These are phyloP conservation scores for Citrullus colocynthis DNA, from an alignment of 306 rosid species.

Conservation along the genomic window DNA sequence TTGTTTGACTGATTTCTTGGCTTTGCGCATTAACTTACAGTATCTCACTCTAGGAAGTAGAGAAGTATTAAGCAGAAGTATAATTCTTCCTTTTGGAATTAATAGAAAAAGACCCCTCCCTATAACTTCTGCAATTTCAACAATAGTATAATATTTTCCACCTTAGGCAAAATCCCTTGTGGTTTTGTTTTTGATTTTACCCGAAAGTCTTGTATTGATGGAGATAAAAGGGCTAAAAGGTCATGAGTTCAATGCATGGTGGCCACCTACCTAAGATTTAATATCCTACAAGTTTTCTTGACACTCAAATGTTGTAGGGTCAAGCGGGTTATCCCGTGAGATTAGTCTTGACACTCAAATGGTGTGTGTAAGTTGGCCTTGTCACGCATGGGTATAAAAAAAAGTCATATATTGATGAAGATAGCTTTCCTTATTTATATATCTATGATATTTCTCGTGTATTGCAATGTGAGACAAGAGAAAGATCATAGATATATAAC, in stretches of 20 bases:
- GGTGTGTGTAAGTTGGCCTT: too few relatives aligned
- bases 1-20: not conserved
- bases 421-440: not conserved
- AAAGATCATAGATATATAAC: too few relatives aligned
- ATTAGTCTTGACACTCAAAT: too few relatives aligned
- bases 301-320: too few relatives aligned
- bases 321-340: too few relatives aligned
- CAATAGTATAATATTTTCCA: not conserved
- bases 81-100: not conserved
- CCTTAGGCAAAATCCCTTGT: not conserved
- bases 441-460: not conserved
- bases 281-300: too few relatives aligned
- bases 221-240: not conserved
- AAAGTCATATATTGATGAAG: not conserved
- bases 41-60: not conserved
- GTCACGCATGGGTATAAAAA: too few relatives aligned
- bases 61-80: not conserved
- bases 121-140: not conserved
- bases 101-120: not conserved
- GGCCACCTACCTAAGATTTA: too few relatives aligned
- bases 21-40: not conserved
- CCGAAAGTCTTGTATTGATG: not conserved
- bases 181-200: not conserved
- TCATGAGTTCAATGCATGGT: too few relatives aligned
- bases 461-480: not conserved